Base-by-base conservation (phyloP, 2,329 filamentous ascomycete genomes). In the Alternaria sp. region DNA sequence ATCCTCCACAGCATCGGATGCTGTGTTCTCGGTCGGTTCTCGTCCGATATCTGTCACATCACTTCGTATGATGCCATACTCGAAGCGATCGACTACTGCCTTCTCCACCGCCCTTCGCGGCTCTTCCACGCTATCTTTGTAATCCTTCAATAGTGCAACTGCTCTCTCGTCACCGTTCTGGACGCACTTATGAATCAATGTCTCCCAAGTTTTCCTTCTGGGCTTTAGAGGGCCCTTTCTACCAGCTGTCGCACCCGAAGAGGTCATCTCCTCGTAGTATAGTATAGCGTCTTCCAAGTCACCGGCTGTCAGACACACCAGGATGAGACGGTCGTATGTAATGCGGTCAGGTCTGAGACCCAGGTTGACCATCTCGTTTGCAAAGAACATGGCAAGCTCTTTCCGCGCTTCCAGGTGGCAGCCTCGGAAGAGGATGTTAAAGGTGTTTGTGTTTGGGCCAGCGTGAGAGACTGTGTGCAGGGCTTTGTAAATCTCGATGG, bases 261-360 rank as follows among this genome's bases (percentile, higher is more conserved):
- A 40, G 21, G 73, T 68, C 83, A 85, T 84, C 70, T 85, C 83
- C 39, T 81, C 76, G 6, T 83, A 77, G 63, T 84, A 85, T 7
- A 73, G 63, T 54, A 84, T 78, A 0, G 81, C 82, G 56, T 83
- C 81, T 26, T 81, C 79, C 42, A 80, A 62, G 7, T 78, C 73
- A 37, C 70, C 70, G 0, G 40, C 55, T 4, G 63, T 26, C 5
- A 85, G 64, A 67, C 86, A 90, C 41, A 86, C 80, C 11, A 86
- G 72, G 14, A 90, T 83, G 10, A 90, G 77, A 4, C 83, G 80
- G 64, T 90, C 87, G 64, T 90, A 90, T 0, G 87, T 90, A 17
- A 83, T 64, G n/a, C 76, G 70, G 58, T 87, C 81, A 0, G 88
- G 86, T 14, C 78, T 67, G 28, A 89, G 75, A 7, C 79, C 78